phyloP scores from a whole-genome alignment of 768 basidiomycete genomes.

The Naganishia friedmannii region DNA sequence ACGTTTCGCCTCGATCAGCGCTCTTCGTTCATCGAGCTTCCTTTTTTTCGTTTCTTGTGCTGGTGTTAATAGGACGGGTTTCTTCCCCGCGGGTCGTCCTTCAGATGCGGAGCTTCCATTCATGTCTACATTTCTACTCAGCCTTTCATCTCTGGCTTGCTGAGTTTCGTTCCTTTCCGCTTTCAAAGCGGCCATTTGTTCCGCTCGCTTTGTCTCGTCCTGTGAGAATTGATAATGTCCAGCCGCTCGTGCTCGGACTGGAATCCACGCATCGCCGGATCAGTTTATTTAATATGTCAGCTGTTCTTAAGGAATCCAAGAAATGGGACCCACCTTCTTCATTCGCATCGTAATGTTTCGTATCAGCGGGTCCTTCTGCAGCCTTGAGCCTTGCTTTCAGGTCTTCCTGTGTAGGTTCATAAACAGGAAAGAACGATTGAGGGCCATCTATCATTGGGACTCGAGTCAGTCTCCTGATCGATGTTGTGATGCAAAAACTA shows the following conservation, averaged over 20 bases:
- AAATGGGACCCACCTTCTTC: conserved; percentile 56
- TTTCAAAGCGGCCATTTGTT: conserved; percentile 80
- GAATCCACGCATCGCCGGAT: too few species aligned
- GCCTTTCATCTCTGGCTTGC: conserved; percentile 55
- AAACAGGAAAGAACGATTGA: conserved; percentile 79
- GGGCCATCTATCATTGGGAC: conserved; percentile 60
- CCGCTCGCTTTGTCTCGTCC: conserved; percentile 72
- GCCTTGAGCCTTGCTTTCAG: conserved; percentile 55
- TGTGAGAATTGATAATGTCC: conserved; percentile 86
- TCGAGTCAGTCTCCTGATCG: conserved; percentile 23
- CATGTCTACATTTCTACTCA: conserved; percentile 56
- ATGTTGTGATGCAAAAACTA: neutral
- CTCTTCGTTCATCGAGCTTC: conserved; percentile 45
- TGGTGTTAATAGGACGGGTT: conserved; percentile 30
- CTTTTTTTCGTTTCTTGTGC: conserved; percentile 42
- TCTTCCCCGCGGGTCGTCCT: conserved; percentile 41
- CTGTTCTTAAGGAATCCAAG: neutral
- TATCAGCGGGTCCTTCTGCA: conserved; percentile 65
- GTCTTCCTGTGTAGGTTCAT: conserved; percentile 72
- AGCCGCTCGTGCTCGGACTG: conserved; percentile 78
- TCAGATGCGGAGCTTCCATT: conserved; percentile 72
- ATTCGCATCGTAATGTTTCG: conserved; percentile 82
- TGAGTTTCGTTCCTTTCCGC: conserved; percentile 69
- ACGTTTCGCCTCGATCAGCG: conserved; percentile 45
- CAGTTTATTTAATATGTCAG: neutral